Percentiles rank a stretch among this genome's conserved stretches.
phyloP scores from a whole-genome alignment of 1,139 yeast genomes.

The Scheffersomyces stambukii region DNA sequence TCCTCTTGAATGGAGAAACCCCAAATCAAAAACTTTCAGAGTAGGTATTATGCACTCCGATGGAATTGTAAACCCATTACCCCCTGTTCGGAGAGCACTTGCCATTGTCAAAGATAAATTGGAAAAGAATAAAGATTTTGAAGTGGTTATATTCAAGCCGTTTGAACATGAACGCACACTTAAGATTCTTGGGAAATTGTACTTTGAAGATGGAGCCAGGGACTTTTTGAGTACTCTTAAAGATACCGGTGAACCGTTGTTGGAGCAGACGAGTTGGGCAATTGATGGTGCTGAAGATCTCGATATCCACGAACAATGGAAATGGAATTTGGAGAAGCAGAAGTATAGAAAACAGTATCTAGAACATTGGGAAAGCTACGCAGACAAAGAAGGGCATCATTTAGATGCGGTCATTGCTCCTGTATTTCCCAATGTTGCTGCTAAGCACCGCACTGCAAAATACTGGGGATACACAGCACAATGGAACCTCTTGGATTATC shows the following conservation, averaged over 20 bases:
- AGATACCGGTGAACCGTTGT: conserved; percentile 18
- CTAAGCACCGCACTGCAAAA: conserved; percentile 16
- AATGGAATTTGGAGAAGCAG: conserved; percentile 18
- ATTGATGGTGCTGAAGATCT: conserved; percentile 12
- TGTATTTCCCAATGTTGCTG: conserved; percentile 18
- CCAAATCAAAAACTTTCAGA: conserved; percentile 10
- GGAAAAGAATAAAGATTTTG: conserved; percentile 10
- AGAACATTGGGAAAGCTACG: conserved; percentile 15
- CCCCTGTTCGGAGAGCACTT: conserved; percentile 20
- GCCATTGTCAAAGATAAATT: conserved; percentile 13
- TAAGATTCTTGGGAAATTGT: conserved; percentile 14
- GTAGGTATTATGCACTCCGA: conserved; percentile 16
- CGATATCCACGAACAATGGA: conserved; percentile 15
- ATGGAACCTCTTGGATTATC: conserved; percentile 22
- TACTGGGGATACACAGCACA: conserved; percentile 20
- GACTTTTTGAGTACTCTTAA: conserved; percentile 14
- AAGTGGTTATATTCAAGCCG: conserved; percentile 15
- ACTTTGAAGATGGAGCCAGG: conserved; percentile 21
- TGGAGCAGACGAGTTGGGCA: conserved; percentile 17
- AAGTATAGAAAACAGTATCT: conserved; percentile 17
- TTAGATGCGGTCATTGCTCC: conserved; percentile 19
- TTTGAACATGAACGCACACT: conserved; percentile 12
- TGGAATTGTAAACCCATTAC: conserved; percentile 17
- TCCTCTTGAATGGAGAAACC: conserved; percentile 14
- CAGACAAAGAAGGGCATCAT: conserved; percentile 31